Conservation (phyloP, 1,284 basidiomycete species). For the Tilletia indica region DNA sequence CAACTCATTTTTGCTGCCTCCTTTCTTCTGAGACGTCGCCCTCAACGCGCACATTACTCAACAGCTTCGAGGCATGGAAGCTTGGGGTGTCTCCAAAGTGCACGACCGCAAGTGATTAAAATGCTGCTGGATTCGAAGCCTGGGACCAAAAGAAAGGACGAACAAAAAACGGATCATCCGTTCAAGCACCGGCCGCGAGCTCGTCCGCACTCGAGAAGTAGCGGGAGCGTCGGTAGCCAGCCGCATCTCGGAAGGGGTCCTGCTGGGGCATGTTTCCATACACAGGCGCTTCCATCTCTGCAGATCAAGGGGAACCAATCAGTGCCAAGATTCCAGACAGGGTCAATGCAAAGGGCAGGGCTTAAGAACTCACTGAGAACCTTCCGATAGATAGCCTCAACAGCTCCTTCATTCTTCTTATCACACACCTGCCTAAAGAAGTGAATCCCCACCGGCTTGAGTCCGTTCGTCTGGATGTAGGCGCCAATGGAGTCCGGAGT, state of each 20-base stretch:
- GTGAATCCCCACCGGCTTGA: constrained; percentile 74
- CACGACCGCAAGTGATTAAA: too few relatives aligned
- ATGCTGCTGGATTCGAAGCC: too few relatives aligned
- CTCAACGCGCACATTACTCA: too few relatives aligned
- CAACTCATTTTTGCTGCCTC: too few relatives aligned
- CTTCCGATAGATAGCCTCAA: constrained; percentile 68
- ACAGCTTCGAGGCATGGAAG: too few relatives aligned
- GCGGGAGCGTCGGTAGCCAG: constrained; percentile 9
- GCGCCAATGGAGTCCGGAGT: neutral
- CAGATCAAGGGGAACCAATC: neutral
- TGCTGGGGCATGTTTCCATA: constrained; percentile 6
- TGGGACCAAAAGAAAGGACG: too few relatives aligned
- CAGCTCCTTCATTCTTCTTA: constrained; percentile 60
- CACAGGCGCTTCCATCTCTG: neutral
- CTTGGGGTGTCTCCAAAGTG: too few relatives aligned
- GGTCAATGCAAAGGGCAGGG: neutral
- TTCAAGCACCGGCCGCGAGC: neutral
- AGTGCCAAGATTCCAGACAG: neutral
- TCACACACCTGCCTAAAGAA: constrained; percentile 80
- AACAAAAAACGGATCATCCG: too few relatives aligned
- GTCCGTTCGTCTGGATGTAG: constrained; percentile 59
- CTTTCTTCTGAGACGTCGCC: too few relatives aligned
- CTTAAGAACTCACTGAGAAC: constrained; percentile 57
- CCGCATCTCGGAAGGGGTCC: constrained; percentile 12
- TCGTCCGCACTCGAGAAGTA: constrained; percentile 14